A percentile compares a stretch with the other conserved stretches of the same genome.
Evolutionary conservation across 495 filamentous ascomycete genomes (phyloP).

Genomic region (Collariella sp.): DNA sequence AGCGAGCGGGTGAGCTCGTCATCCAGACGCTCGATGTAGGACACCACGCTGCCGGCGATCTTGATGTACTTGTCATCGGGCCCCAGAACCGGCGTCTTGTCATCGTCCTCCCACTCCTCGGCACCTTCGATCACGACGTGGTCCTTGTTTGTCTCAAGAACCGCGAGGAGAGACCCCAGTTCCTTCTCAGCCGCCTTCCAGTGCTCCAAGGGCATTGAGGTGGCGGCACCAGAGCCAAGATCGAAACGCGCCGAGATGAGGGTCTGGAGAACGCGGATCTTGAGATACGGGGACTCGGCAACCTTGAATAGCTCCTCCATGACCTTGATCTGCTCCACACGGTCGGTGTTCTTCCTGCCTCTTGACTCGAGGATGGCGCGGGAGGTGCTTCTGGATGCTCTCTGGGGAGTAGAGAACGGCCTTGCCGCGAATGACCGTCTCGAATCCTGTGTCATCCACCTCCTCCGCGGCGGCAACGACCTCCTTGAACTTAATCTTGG

Average conservation of each 20-base stretch:
- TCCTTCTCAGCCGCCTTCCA: slow-evolving; percentile 93
- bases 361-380: slow-evolving; percentile 86
- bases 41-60: slow-evolving; percentile 88
- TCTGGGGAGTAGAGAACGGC: slow-evolving; percentile 86
- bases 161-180: slow-evolving; percentile 62
- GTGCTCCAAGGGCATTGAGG: slow-evolving; percentile 89
- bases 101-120: slow-evolving; percentile 99
- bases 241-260: slow-evolving; percentile 93
- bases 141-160: slow-evolving; percentile 68
- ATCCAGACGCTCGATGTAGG: slow-evolving; percentile 89
- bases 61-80: slow-evolving; percentile 66
- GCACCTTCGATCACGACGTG: slow-evolving; percentile 81
- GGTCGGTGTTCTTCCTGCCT: slow-evolving; percentile 98
- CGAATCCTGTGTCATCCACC: slow-evolving; percentile 76
- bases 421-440: slow-evolving; percentile 77
- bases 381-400: slow-evolving; percentile 95
- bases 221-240: slow-evolving; percentile 69
- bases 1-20: slow-evolving; percentile 95
- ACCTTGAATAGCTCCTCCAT: slow-evolving; percentile 96
- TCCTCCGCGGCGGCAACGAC: slow-evolving; percentile 21
- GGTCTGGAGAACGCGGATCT: slow-evolving; percentile 83
- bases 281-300: slow-evolving; percentile 82
- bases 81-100: slow-evolving; percentile 69
- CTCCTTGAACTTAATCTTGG: slow-evolving; percentile 34
- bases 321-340: slow-evolving; percentile 83